Evolutionary conservation across 2,329 filamentous ascomycete species (phyloP).

Genomic region (Calonectria pteridis): DNA sequence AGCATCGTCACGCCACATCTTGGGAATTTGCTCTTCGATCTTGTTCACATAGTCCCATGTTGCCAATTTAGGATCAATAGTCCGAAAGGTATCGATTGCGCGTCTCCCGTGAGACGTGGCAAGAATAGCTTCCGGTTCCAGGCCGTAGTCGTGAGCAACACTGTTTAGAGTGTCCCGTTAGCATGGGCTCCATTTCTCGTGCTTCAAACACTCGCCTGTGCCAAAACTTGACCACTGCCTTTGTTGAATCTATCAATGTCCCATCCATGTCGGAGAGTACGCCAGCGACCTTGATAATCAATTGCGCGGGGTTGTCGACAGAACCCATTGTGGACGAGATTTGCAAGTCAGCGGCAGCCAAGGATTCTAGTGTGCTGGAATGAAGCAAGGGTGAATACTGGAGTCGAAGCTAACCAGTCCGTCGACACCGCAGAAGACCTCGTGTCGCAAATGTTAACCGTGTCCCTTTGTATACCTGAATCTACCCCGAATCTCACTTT

Average conservation of each 20-base stretch:
- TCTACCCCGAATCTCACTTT: neutral
- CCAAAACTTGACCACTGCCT: conserved; percentile 1
- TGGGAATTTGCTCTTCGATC: neutral
- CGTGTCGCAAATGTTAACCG: neutral
- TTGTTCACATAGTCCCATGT: neutral
- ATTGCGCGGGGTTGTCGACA: neutral
- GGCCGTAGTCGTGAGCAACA: neutral
- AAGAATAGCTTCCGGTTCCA: neutral
- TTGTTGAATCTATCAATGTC: neutral
- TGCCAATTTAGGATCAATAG: neutral
- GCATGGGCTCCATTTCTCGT: neutral
- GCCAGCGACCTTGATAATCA: neutral
- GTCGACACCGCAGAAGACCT: neutral
- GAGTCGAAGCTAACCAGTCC: neutral
- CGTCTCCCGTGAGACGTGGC: neutral
- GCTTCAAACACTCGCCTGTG: neutral
- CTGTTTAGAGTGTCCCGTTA: neutral
- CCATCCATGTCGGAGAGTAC: neutral
- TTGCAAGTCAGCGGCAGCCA: neutral
- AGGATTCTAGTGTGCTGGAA: neutral
- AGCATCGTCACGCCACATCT: neutral
- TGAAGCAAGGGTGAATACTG: neutral
- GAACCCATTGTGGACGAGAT: neutral
- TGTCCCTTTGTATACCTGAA: neutral
- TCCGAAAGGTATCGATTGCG: neutral